A percentile compares a stretch with the other conserved stretches of the same genome.
These are phyloP conservation scores for Linnemannia zychae DNA, from an alignment of 192 early-diverging fungal genomes.

Conservation along the genomic window DNA sequence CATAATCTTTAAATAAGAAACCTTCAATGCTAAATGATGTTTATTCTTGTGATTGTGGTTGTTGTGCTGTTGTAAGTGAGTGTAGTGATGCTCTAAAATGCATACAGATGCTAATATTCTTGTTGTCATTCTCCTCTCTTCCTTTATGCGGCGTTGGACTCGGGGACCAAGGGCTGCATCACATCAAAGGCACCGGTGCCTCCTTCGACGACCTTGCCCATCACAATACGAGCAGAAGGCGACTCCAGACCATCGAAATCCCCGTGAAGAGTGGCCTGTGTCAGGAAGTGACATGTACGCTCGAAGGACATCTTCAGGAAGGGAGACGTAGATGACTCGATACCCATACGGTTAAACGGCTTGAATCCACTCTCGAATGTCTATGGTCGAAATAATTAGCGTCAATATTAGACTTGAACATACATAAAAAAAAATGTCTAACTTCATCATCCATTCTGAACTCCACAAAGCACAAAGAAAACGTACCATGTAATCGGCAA, in stretches of 20 bases:
- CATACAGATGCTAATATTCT: neutral
- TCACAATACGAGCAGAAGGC: constrained; percentile 93
- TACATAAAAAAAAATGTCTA: neutral
- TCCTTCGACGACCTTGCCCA: constrained; percentile 92
- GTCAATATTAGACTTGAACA: neutral
- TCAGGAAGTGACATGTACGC: constrained; percentile 95
- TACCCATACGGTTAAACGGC: constrained; percentile 96
- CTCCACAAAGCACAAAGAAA: neutral
- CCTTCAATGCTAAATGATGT: neutral
- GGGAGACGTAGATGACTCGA: constrained; percentile 92
- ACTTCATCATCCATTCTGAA: neutral
- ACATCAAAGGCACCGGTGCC: constrained; percentile 98
- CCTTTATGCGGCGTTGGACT: constrained; percentile 15
- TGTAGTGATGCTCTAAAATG: constrained; percentile 9
- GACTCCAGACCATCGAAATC: constrained; percentile 91
- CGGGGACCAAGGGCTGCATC: constrained; percentile 63
- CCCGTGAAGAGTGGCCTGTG: constrained; percentile 88
- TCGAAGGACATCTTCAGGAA: constrained; percentile 99
- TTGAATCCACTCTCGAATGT: constrained; percentile 99
- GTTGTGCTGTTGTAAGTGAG: neutral
- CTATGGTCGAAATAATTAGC: constrained; percentile 38
- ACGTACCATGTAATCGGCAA: constrained; percentile 97
- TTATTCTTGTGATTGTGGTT: neutral
- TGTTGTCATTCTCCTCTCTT: neutral
- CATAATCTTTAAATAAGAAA: neutral